A percentile compares a stretch with the other conserved stretches of the same genome.
Conservation (phyloP, 1,284 basidiomycete species). For the Ceratobasidium sp. region DNA sequence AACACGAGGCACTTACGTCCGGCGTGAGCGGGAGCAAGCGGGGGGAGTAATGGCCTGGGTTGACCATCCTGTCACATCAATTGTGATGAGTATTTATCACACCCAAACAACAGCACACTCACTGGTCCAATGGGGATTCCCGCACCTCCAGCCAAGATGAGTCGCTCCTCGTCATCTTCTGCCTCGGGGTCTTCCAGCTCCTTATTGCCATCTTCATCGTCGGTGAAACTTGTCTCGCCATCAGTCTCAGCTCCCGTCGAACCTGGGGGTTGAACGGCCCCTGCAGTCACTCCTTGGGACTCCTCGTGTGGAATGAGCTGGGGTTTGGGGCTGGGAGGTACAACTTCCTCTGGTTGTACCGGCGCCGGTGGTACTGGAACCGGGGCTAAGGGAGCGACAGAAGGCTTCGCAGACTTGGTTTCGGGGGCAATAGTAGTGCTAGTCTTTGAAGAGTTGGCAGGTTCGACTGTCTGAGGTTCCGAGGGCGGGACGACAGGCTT, state of each 20-base stretch:
- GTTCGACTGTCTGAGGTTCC: conserved; percentile 1
- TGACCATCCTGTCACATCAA: conserved; percentile 69
- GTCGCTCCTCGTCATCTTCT: conserved; percentile 76
- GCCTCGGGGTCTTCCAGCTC: conserved; percentile 59
- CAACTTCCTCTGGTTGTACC: conserved; percentile 46
- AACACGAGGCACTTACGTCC: conserved; percentile 92
- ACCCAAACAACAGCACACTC: conserved; percentile 49
- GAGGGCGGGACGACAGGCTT: conserved; percentile 8
- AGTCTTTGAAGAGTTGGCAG: neutral
- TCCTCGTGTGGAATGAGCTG: conserved; percentile 54
- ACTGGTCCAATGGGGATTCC: conserved; percentile 81
- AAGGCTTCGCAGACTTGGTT: conserved; percentile 12
- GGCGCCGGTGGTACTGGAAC: conserved; percentile 17
- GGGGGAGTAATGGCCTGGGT: conserved; percentile 81
- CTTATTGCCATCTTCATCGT: conserved; percentile 59
- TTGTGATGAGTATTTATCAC: conserved; percentile 29
- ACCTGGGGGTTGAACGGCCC: conserved; percentile 73
- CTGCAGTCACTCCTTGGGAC: conserved; percentile 69
- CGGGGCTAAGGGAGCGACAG: conserved; percentile 19
- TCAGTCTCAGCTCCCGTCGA: conserved; percentile 59
- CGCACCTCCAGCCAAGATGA: conserved; percentile 79
- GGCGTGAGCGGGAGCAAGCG: conserved; percentile 70
- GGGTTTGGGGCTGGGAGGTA: conserved; percentile 62
- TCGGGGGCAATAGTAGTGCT: conserved; percentile 27
- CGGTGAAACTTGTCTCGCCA: conserved; percentile 54